Conservation (phyloP, 1,284 basidiomycete species). For the Ganoderma sinense region DNA sequence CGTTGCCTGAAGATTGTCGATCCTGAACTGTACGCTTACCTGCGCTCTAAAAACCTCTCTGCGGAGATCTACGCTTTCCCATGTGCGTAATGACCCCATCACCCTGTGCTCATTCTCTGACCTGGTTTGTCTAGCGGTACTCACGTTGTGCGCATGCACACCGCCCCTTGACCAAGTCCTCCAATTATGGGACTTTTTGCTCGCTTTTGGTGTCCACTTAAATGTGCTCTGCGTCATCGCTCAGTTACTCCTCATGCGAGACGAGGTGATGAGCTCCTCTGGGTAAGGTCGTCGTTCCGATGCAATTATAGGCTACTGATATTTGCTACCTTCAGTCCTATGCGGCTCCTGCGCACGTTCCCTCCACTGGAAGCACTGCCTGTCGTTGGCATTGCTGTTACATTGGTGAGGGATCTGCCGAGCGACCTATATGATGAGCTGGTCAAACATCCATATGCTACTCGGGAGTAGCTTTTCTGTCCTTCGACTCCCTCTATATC, state of each 20-base stretch:
- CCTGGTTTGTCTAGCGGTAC: slow-evolving; percentile 65
- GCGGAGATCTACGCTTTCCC: slow-evolving; percentile 98
- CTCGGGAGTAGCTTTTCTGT: slow-evolving; percentile 28
- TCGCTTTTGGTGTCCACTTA: slow-evolving; percentile 95
- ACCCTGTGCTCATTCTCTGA: slow-evolving; percentile 15
- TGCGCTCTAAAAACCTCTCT: slow-evolving; percentile 93
- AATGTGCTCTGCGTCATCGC: slow-evolving; percentile 97
- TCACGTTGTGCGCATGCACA: slow-evolving; percentile 96
- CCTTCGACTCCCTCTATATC: not conserved
- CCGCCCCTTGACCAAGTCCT: slow-evolving; percentile 95
- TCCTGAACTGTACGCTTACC: slow-evolving; percentile 80
- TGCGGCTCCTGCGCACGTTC: slow-evolving; percentile 94
- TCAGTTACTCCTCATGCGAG: slow-evolving; percentile 89
- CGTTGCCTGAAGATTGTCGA: slow-evolving; percentile 92
- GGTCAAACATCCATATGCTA: slow-evolving; percentile 85
- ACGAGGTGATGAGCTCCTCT: slow-evolving; percentile 85
- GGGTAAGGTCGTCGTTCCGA: slow-evolving; percentile 60
- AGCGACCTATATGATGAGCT: slow-evolving; percentile 90
- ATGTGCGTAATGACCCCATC: slow-evolving; percentile 60
- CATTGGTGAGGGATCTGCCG: slow-evolving; percentile 90
- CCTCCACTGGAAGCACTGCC: slow-evolving; percentile 89
- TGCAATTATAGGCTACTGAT: not conserved
- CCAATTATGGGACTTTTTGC: slow-evolving; percentile 95
- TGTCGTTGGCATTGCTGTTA: slow-evolving; percentile 92
- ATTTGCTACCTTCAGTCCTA: slow-evolving; percentile 67